These are phyloP conservation scores for Solanum pinnatisectum DNA, from an alignment of 257 asterid species.

Conservation along the genomic window DNA sequence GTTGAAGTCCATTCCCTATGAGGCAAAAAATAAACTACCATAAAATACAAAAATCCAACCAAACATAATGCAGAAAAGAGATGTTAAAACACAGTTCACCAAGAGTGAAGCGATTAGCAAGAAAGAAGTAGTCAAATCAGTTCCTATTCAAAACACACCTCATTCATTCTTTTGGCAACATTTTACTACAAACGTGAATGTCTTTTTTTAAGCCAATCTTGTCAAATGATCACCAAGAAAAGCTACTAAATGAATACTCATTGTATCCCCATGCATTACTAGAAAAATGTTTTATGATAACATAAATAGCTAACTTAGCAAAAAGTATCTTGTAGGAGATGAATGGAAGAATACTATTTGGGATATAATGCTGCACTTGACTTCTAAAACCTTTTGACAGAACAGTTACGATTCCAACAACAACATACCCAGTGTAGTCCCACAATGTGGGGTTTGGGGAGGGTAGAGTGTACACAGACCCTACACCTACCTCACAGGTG, in stretches of 20 bases:
- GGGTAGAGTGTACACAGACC: not conserved
- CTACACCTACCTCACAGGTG: not conserved
- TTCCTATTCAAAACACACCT: not conserved
- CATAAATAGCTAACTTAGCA: not conserved
- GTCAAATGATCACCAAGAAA: not conserved
- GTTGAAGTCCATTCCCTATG: not conserved
- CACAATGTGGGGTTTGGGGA: not conserved
- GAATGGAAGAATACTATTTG: not conserved
- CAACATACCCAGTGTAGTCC: not conserved
- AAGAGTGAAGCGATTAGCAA: not conserved
- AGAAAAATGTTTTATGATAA: not conserved
- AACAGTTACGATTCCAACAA: not conserved
- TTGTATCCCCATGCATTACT: not conserved
- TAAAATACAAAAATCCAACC: not conserved
- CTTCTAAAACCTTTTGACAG: not conserved
- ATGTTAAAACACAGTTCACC: not conserved
- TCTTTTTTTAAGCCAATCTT: not conserved
- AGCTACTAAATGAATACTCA: not conserved
- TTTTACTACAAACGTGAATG: not conserved
- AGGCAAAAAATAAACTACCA: not conserved
- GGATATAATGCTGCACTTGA: not conserved
- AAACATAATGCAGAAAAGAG: not conserved
- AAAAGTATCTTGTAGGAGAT: not conserved
- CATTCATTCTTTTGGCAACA: not conserved
- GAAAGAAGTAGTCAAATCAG: not conserved